These are phyloP conservation scores for Phialophora verrucosa DNA, from an alignment of 2,329 filamentous ascomycete species.

Conservation along the genomic window DNA sequence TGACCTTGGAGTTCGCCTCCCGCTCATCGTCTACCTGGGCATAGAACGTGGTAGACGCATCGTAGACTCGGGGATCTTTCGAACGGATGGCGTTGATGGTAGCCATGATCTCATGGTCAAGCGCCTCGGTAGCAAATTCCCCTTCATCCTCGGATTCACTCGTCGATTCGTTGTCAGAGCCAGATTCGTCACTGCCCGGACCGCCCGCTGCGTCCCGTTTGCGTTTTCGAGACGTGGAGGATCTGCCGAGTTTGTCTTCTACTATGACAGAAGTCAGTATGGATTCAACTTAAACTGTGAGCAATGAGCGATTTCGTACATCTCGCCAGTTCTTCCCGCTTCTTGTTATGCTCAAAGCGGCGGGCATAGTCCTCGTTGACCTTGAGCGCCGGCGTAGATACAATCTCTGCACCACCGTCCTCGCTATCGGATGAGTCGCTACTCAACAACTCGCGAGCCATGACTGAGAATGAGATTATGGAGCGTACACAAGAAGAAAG, in stretches of 20 bases:
- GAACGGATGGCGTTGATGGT: conserved; percentile 85
- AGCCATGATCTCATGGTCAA: conserved; percentile 85
- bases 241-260: conserved; percentile 80
- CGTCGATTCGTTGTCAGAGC: conserved; percentile 70
- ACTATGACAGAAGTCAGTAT: conserved; percentile 59
- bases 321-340: conserved; percentile 80
- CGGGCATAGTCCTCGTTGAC: conserved; percentile 90
- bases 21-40: conserved; percentile 64
- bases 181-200: conserved; percentile 59
- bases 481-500: not conserved
- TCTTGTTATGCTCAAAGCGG: conserved; percentile 96
- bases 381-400: conserved; percentile 61
- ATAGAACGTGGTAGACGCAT: conserved; percentile 80
- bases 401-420: conserved; percentile 47
- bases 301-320: conserved; percentile 38
- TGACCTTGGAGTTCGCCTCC: conserved; percentile 47
- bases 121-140: conserved; percentile 79
- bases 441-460: conserved; percentile 44
- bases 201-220: conserved; percentile 45
- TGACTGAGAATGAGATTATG: conserved; percentile 9
- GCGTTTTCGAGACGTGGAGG: conserved; percentile 44
- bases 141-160: conserved; percentile 75
- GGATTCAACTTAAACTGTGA: not conserved
- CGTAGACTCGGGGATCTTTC: conserved; percentile 91
- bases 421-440: conserved; percentile 48